Conservation (phyloP, 441 rosid species). For the Populus hybrid region DNA sequence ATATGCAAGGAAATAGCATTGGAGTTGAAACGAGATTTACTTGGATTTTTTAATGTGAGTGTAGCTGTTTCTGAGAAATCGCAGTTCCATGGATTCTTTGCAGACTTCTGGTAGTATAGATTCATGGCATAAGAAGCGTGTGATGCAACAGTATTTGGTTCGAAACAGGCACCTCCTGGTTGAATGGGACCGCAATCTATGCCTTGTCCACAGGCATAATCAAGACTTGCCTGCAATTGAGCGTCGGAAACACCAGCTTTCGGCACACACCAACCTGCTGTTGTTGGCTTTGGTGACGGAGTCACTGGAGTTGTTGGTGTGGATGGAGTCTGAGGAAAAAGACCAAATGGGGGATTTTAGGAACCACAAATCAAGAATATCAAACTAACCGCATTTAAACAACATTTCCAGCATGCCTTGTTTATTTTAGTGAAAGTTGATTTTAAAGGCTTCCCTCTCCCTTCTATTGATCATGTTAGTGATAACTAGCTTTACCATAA, state of each 20-base stretch:
- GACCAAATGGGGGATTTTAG: background rate
- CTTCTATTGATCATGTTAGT: too few relatives aligned
- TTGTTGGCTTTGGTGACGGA: slow-evolving; percentile 55
- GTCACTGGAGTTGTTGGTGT: slow-evolving; percentile 31
- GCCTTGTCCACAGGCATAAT: slow-evolving; percentile 81
- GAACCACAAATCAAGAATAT: background rate
- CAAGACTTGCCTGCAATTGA: slow-evolving; percentile 68
- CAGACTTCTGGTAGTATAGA: slow-evolving; percentile 61
- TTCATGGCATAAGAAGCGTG: slow-evolving; percentile 97
- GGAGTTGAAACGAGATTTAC: slow-evolving; percentile 39
- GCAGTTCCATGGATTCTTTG: slow-evolving; percentile 58
- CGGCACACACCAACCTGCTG: slow-evolving; percentile 68
- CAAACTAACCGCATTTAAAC: background rate
- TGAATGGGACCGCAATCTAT: slow-evolving; percentile 72
- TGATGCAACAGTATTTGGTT: slow-evolving; percentile 61
- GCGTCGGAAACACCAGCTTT: slow-evolving; percentile 45
- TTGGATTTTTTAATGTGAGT: slow-evolving; percentile 66
- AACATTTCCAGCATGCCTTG: background rate
- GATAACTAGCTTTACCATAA: background rate
- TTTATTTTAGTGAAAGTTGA: too few relatives aligned
- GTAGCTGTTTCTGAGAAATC: slow-evolving; percentile 77
- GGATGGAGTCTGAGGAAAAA: slow-evolving; percentile 33
- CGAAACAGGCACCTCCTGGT: slow-evolving; percentile 84
- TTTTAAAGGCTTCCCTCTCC: background rate
- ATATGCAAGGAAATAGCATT: background rate